These are phyloP conservation scores for Macaranga tanarius DNA, from an alignment of 441 rosid species.

Conservation along the genomic window DNA sequence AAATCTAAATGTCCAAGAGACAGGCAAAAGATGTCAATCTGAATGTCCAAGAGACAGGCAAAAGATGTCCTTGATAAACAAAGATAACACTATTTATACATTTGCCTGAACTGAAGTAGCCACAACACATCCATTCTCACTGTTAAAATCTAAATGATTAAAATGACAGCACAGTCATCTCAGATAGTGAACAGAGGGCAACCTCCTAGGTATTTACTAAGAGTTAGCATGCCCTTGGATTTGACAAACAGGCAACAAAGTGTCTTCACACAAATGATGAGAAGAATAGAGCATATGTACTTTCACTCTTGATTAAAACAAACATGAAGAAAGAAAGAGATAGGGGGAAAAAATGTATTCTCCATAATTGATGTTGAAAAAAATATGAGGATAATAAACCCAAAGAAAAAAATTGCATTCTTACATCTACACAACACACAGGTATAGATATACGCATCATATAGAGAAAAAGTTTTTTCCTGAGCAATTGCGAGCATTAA, in stretches of 20 bases:
- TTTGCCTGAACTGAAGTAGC: background rate
- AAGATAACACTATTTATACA: background rate
- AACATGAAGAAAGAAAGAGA: background rate
- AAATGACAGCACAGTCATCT: background rate
- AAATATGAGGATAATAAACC: background rate
- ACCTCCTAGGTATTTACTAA: background rate
- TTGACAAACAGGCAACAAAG: background rate
- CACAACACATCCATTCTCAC: background rate
- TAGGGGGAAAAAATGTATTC: background rate
- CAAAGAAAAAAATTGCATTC: background rate
- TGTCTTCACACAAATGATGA: background rate
- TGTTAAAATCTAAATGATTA: background rate
- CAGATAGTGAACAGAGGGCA: background rate
- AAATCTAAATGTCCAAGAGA: background rate
- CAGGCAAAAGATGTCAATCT: no score
- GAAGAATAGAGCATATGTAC: background rate
- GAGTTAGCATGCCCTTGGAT: background rate
- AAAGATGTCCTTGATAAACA: no score
- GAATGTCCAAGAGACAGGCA: no score
- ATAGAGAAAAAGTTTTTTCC: background rate
- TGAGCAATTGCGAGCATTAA: conserved; percentile 5
- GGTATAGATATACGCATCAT: background rate
- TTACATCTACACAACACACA: background rate
- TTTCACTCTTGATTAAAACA: background rate
- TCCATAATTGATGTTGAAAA: background rate